Percentiles rank a stretch among this genome's conserved stretches.
Evolutionary conservation across 2,329 filamentous ascomycete species (phyloP).

Genomic region (Knoxdaviesia capensis): DNA sequence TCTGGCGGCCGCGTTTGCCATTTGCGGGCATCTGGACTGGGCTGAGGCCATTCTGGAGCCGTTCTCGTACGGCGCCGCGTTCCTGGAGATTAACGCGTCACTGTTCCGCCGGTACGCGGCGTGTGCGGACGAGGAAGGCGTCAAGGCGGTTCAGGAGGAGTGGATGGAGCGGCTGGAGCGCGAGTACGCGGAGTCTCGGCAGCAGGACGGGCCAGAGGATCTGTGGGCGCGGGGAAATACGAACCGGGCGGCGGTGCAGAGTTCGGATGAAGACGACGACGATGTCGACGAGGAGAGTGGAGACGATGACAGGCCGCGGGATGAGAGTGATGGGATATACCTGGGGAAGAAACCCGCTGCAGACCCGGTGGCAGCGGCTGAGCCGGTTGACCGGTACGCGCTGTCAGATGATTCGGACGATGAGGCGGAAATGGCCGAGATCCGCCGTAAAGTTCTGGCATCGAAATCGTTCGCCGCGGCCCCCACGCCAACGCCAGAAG

Average conservation of each 20-base stretch:
- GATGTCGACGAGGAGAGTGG: conserved; percentile 28
- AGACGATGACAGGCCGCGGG: conserved; percentile 22
- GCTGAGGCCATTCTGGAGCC: conserved; percentile 63
- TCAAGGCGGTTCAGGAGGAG: conserved; percentile 68
- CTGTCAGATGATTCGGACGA: conserved; percentile 69
- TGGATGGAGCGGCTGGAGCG: conserved; percentile 83
- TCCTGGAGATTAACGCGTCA: conserved; percentile 75
- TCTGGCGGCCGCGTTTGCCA: conserved; percentile 76
- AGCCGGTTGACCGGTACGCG: conserved; percentile 45
- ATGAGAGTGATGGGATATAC: conserved; percentile 33
- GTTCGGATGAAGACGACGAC: conserved; percentile 34
- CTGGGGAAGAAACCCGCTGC: conserved; percentile 29
- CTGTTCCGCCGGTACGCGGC: conserved; percentile 70
- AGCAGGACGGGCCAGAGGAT: conserved; percentile 43
- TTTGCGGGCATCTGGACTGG: conserved; percentile 85
- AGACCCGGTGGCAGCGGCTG: conserved; percentile 4
- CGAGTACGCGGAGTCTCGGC: conserved; percentile 68
- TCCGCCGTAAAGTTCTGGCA: conserved; percentile 71
- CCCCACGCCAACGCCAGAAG: conserved; percentile 21
- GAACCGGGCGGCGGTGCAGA: conserved; percentile 39
- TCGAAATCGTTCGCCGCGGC: conserved; percentile 59
- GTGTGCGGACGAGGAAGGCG: conserved; percentile 58
- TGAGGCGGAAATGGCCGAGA: conserved; percentile 72
- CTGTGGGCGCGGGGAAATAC: conserved; percentile 84
- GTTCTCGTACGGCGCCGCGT: conserved; percentile 76